Conservation (phyloP, 148 eudicot genomes). For the Oxyria digyna region DNA sequence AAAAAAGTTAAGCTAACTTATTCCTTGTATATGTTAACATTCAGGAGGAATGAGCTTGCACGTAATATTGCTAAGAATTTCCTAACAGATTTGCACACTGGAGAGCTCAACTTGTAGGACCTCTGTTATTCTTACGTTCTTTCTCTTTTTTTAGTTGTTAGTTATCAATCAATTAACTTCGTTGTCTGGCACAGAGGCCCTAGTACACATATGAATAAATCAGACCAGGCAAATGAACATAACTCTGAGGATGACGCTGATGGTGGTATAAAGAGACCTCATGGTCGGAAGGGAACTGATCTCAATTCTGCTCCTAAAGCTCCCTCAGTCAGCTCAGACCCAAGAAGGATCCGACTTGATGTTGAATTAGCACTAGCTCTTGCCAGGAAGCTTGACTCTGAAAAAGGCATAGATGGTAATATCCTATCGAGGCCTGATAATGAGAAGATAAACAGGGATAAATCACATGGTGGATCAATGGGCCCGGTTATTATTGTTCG, state of each 20-base stretch:
- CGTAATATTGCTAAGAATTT: constrained; percentile 81
- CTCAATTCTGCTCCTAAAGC: constrained; percentile 79
- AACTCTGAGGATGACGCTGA: constrained; percentile 84
- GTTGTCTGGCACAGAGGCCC: constrained; percentile 64
- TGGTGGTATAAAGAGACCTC: constrained; percentile 56
- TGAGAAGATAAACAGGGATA: constrained; percentile 35
- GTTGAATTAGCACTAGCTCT: constrained; percentile 79
- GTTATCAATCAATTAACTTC: not conserved
- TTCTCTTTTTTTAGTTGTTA: not conserved
- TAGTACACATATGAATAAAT: constrained; percentile 26
- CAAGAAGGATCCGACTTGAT: constrained; percentile 58
- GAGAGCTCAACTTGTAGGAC: constrained; percentile 75
- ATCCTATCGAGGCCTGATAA: constrained; percentile 60
- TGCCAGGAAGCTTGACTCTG: constrained; percentile 72
- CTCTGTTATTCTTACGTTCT: not conserved
- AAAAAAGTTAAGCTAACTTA: not conserved
- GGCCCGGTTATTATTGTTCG: constrained; percentile 85
- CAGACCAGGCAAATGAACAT: constrained; percentile 61
- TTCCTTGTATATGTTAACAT: not conserved
- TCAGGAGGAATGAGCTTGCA: constrained; percentile 85
- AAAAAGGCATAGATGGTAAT: constrained; percentile 86
- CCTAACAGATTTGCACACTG: constrained; percentile 77
- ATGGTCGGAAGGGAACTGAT: constrained; percentile 64
- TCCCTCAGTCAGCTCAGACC: constrained; percentile 71
- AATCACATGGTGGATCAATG: constrained; percentile 63